Evolutionary conservation across 2,329 filamentous ascomycete genomes (phyloP), one percentile per base, ranked within the genome.

Genomic region (Alternaria hordeiaustralica): DNA sequence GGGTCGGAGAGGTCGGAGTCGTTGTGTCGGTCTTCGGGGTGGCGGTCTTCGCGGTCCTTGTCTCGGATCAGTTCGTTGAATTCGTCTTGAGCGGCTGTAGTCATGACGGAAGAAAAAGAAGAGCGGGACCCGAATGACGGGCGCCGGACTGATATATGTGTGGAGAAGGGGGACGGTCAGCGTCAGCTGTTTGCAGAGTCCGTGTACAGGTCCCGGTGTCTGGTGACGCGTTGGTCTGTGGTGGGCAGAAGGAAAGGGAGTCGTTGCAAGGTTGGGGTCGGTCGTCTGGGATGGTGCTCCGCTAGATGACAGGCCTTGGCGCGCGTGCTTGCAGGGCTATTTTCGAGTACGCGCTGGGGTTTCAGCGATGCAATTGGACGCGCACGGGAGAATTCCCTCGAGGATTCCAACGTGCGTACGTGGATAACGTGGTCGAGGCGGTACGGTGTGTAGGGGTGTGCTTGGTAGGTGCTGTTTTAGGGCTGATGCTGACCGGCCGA

Each of bases 1-100:
- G 69, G 83, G 66, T 92, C 80, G 61, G 91, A 85, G 68, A 82
- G 80, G 78, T 90, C 86, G 78, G 90, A 90, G 80, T 92, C 88
- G 82, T 70, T 68, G 72, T 71, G 56, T 74, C 73, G 69, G 81
- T 85, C 84, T 81, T 84, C 83, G n/a, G 84, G 84, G 63, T 86
- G 83, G 43, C 72, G 69, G 26, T 72, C 71, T n/a, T 78, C 73
- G 46, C 73, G 75, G 71, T 79, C 79, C 75, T 84, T 84, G 72
- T 84, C 79, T 62, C 81, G 73, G 77, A 85, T 80, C 65, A 86
- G 80, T 67, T 82, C 80, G 77, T 85, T 80, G 79, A 84, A 85
- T 79, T 86, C 84, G 68, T 84, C 80, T 72, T 85, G 83, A 60
- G 84, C 83, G 53, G 82, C 76, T 54, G 72, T 67, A 49, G 75